These are phyloP conservation scores for Babesia divergens DNA, from an alignment of 169 alveolate species.

Conservation along the genomic window DNA sequence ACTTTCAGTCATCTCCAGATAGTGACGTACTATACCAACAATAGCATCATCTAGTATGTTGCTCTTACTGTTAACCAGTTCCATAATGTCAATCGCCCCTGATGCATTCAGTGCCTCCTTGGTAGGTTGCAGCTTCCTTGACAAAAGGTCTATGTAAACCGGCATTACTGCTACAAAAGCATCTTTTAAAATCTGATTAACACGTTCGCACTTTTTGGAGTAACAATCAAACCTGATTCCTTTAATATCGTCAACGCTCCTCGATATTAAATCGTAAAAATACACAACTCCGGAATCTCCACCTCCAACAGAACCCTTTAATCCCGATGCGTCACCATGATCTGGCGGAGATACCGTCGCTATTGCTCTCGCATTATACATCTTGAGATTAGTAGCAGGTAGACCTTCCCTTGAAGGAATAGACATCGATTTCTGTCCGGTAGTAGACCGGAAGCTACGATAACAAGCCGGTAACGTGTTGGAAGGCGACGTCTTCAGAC, in stretches of 20 bases:
- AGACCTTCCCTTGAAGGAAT: no score
- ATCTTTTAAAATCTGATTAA: background rate
- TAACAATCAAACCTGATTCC: background rate
- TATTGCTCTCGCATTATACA: no score
- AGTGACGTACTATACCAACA: slow-evolving; percentile 2
- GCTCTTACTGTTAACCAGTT: background rate
- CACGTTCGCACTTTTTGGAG: slow-evolving; percentile 1
- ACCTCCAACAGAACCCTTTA: background rate
- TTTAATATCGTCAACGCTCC: background rate
- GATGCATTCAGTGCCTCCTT: background rate
- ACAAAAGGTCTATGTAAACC: background rate
- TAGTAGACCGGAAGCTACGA: no score
- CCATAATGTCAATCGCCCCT: background rate
- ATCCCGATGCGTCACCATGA: no score
- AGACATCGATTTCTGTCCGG: no score
- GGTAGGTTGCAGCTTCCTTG: background rate
- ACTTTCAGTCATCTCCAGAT: slow-evolving; percentile 24
- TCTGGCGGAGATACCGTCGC: no score
- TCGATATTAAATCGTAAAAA: slow-evolving; percentile 10
- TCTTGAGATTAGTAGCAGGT: no score
- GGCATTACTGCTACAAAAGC: background rate
- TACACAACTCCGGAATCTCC: slow-evolving; percentile 4
- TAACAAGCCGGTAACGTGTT: no score
- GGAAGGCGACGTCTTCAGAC: no score
- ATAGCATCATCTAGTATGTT: slow-evolving; percentile 26